Base-by-base conservation (phyloP, 805 yeast species). In the Wickerhamomyces xylosicus region DNA sequence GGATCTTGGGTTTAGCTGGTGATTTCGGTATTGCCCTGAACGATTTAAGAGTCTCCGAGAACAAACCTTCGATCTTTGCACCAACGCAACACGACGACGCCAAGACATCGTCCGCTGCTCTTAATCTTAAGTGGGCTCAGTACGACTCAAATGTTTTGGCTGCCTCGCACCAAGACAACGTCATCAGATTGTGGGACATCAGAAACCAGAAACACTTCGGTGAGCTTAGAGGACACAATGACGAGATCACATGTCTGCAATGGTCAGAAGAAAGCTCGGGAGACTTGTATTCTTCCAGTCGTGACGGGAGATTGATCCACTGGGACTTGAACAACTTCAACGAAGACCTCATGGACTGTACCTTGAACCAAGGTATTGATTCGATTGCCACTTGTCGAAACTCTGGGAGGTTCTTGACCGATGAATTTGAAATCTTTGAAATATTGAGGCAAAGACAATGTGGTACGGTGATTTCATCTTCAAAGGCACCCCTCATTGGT, bases 131-230 rank as follows among this genome's bases (percentile, higher is more conserved):
- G 47, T 85, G 92, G 94, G 72, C 79, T 36, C 71, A 78, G 2
- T 50, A 59, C 15, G 70, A 81, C 54, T 71, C 77, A 22, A 70
- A 78, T 48, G 59, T 74, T 17, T 63, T 85, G 19, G 85, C 87
- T 3, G 73, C 86, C 2, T 74, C 78, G 6, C 82, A 77, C 47
- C 57, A 62, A 28, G 74, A 74, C 46, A 74, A 73, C 4, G 57
- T 72, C 3, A 70, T 79, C 33, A 64, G 77, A 46, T 62, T 85
- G 25, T 85, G 94, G 94, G 95, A 85, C 59, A 73, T 81, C 34
- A 66, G 95, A 45, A 67, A 74, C 31, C 58, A 63, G 31, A 69
- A 67, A 15, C 76, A 78, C 2, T 61, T 74, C 38, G 71, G 75
- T 8, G 60, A 62, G 32, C 60, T 81, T 31, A 52, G 60, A 3